A percentile compares a stretch with the other conserved stretches of the same genome.
phyloP scores from a whole-genome alignment of 352 stramenopile species.

The Lagenidium giganteum region DNA sequence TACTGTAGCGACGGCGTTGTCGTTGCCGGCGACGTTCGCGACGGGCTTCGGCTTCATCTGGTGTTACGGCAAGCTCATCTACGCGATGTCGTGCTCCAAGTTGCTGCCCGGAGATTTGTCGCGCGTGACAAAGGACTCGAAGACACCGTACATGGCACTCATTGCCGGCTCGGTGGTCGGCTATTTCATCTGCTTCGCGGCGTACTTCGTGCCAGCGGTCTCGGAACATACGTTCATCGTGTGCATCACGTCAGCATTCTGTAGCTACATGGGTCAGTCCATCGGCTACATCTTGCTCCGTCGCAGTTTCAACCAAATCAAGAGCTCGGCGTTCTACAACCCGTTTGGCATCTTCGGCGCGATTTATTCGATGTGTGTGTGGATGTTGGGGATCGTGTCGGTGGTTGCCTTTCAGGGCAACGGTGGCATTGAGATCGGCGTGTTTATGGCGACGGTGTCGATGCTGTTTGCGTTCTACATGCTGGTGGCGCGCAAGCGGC shows the following conservation, averaged over 20 bases:
- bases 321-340: conserved; percentile 7
- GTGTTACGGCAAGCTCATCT: conserved; percentile 22
- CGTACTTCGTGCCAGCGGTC: conserved; percentile 10
- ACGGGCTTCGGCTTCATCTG: conserved; percentile 27
- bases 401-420: conserved; percentile 12
- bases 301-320: conserved; percentile 17
- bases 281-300: too few species aligned
- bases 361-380: conserved; percentile 10
- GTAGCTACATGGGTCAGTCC: conserved; percentile 18
- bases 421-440: conserved; percentile 1
- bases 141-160: conserved; percentile 6
- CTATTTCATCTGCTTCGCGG: conserved; percentile 15
- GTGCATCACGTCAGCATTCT: conserved; percentile 14
- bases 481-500: conserved; percentile 10
- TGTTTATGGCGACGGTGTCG: conserved; percentile 1
- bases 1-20: conserved; percentile 12
- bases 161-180: conserved; percentile 5
- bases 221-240: conserved; percentile 11
- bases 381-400: conserved; percentile 2
- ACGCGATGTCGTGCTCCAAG: conserved; percentile 19
- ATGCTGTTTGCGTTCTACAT: conserved; percentile 11
- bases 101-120: conserved; percentile 6
- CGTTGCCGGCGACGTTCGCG: conserved; percentile 23
- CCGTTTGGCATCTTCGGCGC: conserved; percentile 14
- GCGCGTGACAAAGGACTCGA: not conserved